phyloP scores from a whole-genome alignment of 139 green algal genomes.

The Mesostigma viride region DNA sequence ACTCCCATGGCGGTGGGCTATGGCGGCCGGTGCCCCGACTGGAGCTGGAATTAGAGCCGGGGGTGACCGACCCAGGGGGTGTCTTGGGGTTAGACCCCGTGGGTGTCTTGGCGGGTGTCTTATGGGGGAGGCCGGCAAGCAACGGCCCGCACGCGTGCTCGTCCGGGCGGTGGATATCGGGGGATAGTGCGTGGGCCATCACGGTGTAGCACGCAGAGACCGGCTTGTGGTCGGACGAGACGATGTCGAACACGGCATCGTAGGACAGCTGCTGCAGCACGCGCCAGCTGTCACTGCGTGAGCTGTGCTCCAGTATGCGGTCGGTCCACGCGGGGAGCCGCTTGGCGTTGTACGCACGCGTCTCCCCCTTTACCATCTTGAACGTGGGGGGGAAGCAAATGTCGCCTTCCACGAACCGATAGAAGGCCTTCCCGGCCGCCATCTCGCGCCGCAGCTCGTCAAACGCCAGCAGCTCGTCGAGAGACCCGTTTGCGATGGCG shows the following conservation, averaged over 20 bases:
- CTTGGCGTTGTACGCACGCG: constrained; percentile 36
- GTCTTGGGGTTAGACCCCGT: too few species aligned
- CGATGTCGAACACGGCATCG: constrained; percentile 38
- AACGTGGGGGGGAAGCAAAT: constrained; percentile 52
- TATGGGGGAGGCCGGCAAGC: too few species aligned
- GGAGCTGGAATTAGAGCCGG: too few species aligned
- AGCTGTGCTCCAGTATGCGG: constrained; percentile 44
- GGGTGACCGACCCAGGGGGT: too few species aligned
- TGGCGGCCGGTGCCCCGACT: too few species aligned
- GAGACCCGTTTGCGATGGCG: neutral
- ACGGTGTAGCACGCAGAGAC: constrained; percentile 37
- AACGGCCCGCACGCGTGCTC: too few species aligned
- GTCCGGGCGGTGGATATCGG: too few species aligned
- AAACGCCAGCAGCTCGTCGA: constrained; percentile 23
- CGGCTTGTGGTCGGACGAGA: constrained; percentile 59
- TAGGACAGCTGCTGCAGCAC: constrained; percentile 17
- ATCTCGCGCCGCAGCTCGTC: constrained; percentile 43
- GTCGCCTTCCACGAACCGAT: constrained; percentile 45
- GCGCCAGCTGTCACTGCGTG: neutral
- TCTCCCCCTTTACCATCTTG: constrained; percentile 38
- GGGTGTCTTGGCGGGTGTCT: too few species aligned
- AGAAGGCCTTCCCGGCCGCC: constrained; percentile 33
- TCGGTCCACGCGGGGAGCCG: constrained; percentile 60
- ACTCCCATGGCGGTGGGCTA: too few species aligned
- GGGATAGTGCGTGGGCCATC: neutral